A percentile compares a stretch with the other conserved stretches of the same genome.
Evolutionary conservation across 306 rosid species (phyloP).

Genomic region (Echinosophora koreensis): DNA sequence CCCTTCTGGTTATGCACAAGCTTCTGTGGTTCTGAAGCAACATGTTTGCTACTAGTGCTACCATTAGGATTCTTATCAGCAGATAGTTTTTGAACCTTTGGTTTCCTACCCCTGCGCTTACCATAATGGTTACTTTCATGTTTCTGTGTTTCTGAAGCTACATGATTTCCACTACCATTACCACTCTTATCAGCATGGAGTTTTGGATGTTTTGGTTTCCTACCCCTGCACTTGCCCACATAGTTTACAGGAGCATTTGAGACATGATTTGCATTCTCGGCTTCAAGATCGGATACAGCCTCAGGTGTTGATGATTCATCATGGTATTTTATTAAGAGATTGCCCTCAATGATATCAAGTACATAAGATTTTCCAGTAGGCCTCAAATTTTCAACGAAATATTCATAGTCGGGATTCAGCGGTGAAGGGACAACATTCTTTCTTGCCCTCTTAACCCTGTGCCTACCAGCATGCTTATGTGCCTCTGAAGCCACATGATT

Average conservation of each 20-base stretch:
- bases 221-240: not conserved
- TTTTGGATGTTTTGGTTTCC: constrained; percentile 31
- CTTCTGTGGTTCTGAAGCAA: not conserved
- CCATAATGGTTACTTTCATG: not conserved
- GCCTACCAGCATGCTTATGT: not conserved
- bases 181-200: not conserved
- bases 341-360: constrained; percentile 41
- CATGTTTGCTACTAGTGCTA: not conserved
- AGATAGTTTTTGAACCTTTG: not conserved
- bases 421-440: too few species aligned
- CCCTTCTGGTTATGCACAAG: not conserved
- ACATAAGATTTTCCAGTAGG: constrained; percentile 38
- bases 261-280: not conserved
- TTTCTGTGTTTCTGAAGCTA: not conserved
- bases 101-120: constrained; percentile 6
- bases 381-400: constrained; percentile 39
- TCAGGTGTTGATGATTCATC: not conserved
- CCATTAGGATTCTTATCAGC: not conserved
- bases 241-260: not conserved
- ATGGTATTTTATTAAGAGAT: constrained; percentile 38
- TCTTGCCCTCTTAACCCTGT: not conserved
- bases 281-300: not conserved
- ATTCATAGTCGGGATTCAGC: not conserved
- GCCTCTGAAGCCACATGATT: not conserved
- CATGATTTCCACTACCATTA: not conserved